Percentiles rank a stretch among this genome's conserved stretches.
Conservation (phyloP, 1,139 yeast species). For the Lodderomyces orthopsilosis region DNA sequence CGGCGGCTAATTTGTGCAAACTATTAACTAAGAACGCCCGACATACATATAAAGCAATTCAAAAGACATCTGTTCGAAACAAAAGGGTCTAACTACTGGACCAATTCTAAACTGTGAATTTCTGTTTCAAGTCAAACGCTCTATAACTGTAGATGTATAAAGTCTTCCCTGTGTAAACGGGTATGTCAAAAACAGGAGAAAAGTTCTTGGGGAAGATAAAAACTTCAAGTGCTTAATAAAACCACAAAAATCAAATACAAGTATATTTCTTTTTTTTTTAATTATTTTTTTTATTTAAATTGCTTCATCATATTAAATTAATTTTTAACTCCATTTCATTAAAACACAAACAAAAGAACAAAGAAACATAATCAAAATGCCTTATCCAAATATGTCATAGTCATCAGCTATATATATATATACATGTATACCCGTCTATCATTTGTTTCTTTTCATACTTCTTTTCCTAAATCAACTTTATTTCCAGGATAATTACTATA, state of each 20-base stretch:
- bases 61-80: background rate
- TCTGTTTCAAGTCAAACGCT: too few relatives aligned
- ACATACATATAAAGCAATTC: background rate
- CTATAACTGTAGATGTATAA: too few relatives aligned
- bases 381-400: background rate
- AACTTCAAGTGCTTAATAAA: background rate
- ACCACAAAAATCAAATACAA: too few relatives aligned
- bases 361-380: background rate
- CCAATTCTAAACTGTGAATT: too few relatives aligned
- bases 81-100: too few relatives aligned
- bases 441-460: background rate
- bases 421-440: background rate
- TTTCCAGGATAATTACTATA: too few relatives aligned
- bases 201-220: too few relatives aligned
- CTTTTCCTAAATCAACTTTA: background rate
- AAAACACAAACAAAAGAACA: background rate
- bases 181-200: too few relatives aligned
- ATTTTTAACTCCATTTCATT: background rate
- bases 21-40: background rate
- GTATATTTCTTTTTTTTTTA: background rate
- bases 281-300: background rate
- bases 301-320: background rate
- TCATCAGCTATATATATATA: background rate
- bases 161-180: too few relatives aligned
- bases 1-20: background rate